Conservation (phyloP, 257 asterid species). For the Thymus quinquecostatus region DNA sequence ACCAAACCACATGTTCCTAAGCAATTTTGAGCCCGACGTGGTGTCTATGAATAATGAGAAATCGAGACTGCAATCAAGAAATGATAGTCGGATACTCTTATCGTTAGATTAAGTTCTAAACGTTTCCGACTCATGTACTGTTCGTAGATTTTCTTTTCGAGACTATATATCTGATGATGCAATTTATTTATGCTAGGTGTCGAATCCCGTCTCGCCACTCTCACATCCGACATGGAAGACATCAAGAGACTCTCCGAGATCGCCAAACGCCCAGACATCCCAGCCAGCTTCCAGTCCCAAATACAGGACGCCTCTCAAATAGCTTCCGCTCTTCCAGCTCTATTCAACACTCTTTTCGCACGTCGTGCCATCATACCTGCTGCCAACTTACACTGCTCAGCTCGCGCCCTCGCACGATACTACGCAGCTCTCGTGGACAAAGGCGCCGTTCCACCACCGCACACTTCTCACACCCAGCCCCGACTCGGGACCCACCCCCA, state of each 20-base stretch:
- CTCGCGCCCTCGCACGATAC: conserved; percentile 96
- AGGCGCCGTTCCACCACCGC: conserved; percentile 71
- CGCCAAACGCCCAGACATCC: conserved; percentile 56
- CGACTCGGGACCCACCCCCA: conserved; percentile 78
- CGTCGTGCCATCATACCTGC: conserved; percentile 94
- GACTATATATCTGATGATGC: conserved; percentile 16
- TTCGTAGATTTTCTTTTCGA: not conserved
- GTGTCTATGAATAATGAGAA: not conserved
- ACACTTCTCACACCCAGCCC: conserved; percentile 65
- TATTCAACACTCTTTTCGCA: conserved; percentile 72
- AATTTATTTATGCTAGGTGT: conserved; percentile 60
- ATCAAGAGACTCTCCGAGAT: conserved; percentile 53
- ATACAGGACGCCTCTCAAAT: conserved; percentile 58
- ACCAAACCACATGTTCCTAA: not conserved
- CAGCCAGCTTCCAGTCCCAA: conserved; percentile 79
- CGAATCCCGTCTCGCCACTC: conserved; percentile 93
- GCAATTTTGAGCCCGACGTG: not conserved
- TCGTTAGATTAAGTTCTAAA: not conserved
- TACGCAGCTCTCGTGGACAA: conserved; percentile 85
- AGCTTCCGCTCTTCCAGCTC: conserved; percentile 65
- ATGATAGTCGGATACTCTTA: not conserved
- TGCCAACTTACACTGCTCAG: conserved; percentile 95
- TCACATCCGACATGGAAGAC: conserved; percentile 82
- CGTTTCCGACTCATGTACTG: not conserved
- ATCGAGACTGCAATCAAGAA: not conserved